Percentiles rank a stretch among this genome's conserved stretches.
Conservation (phyloP, 2,329 filamentous ascomycete species). For the Aplosporella prunicola region DNA sequence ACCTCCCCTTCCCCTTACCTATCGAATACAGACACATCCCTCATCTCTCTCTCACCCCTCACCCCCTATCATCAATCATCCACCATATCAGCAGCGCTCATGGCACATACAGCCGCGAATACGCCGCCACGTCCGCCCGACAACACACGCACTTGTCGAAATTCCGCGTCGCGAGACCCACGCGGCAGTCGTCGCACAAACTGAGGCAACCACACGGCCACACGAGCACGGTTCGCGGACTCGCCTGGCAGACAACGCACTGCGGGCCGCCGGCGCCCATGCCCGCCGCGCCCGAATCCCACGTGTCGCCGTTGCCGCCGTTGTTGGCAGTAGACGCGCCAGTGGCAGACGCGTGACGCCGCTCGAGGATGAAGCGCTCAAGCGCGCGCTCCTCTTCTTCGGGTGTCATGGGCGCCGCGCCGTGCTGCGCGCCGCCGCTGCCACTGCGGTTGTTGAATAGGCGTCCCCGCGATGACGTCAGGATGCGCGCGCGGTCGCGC, state of each 20-base stretch:
- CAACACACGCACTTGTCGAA: constrained; percentile 96
- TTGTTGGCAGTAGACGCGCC: constrained; percentile 12
- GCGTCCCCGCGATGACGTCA: constrained; percentile 37
- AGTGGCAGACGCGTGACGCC: constrained; percentile 34
- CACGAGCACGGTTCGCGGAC: constrained; percentile 78
- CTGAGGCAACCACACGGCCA: constrained; percentile 96
- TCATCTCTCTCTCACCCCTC: too few species aligned
- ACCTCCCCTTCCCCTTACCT: too few species aligned
- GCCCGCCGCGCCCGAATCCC: constrained; percentile 63
- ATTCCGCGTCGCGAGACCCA: constrained; percentile 92
- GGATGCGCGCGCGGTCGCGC: constrained; percentile 58
- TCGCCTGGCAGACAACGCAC: constrained; percentile 86
- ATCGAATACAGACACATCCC: too few species aligned
- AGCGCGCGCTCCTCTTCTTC: constrained; percentile 51
- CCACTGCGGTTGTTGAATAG: constrained; percentile 22
- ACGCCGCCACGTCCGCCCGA: constrained; percentile 76
- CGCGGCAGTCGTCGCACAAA: constrained; percentile 87
- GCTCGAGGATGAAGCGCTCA: constrained; percentile 50
- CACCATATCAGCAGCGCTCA: too few species aligned
- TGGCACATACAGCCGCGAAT: constrained; percentile 85
- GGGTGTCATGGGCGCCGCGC: constrained; percentile 23
- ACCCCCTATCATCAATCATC: too few species aligned
- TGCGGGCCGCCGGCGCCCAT: constrained; percentile 68
- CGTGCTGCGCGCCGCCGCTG: constrained; percentile 18
- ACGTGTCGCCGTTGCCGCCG: constrained; percentile 34